A percentile compares a stretch with the other conserved stretches of the same genome.
Conservation (phyloP, 202 grass and related monocot species). For the Brachypodium distachyon region DNA sequence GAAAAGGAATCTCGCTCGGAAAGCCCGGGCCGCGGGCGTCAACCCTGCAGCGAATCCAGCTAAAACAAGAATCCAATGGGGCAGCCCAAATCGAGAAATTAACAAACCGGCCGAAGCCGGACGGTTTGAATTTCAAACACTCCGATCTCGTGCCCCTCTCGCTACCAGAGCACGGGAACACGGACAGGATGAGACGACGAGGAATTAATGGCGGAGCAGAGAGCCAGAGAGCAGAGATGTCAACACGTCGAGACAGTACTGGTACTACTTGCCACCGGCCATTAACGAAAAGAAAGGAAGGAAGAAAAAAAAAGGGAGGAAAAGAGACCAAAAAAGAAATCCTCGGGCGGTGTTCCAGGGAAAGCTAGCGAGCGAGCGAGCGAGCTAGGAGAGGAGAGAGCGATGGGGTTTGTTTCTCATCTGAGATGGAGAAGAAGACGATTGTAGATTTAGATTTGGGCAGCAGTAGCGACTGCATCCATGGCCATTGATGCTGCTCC, state of each 20-base stretch:
- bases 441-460: no score
- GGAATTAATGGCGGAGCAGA: slow-evolving; percentile 15
- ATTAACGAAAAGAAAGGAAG: not conserved
- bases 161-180: no score
- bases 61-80: not conserved
- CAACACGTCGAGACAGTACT: slow-evolving; percentile 1
- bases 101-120: not conserved
- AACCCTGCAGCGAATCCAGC: not conserved
- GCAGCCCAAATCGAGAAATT: not conserved
- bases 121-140: slow-evolving; percentile 7
- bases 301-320: not conserved
- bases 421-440: no score
- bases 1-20: not conserved
- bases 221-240: slow-evolving; percentile 5
- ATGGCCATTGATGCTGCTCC: slow-evolving; percentile 43
- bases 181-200: not conserved
- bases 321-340: slow-evolving; percentile 4
- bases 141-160: not conserved
- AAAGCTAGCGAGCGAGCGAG: not conserved
- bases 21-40: not conserved
- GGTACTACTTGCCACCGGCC: not conserved
- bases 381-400: no score
- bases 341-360: slow-evolving; percentile 2
- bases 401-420: no score
- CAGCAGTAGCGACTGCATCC: no score